phyloP scores from a whole-genome alignment of 129 eudicot species.

The Gnaphalium uliginosum region DNA sequence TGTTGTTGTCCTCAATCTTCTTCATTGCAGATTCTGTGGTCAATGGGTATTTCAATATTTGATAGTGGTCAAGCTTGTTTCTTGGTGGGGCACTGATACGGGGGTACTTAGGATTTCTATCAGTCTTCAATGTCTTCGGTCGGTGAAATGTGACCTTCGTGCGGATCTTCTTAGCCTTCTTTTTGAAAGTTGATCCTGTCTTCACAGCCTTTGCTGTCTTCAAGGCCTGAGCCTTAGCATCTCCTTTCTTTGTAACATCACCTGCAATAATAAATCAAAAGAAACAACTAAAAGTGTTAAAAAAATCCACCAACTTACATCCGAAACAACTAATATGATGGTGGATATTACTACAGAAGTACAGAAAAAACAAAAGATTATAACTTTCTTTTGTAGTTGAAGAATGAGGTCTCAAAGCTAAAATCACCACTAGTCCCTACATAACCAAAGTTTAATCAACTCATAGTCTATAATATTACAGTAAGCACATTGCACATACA shows the following conservation, averaged over 20 bases:
- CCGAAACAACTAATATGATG: too few relatives aligned
- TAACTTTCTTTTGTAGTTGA: too few relatives aligned
- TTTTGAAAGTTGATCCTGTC: slow-evolving; percentile 60
- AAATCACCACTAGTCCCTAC: too few relatives aligned
- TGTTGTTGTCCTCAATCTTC: slow-evolving; percentile 71
- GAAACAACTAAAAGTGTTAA: background rate
- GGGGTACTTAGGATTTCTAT: slow-evolving; percentile 67
- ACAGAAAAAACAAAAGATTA: too few relatives aligned
- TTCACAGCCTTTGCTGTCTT: slow-evolving; percentile 73
- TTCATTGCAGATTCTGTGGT: slow-evolving; percentile 79
- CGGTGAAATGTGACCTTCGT: slow-evolving; percentile 66
- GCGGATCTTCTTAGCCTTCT: slow-evolving; percentile 71
- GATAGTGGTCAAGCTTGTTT: slow-evolving; percentile 73
- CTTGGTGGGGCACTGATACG: slow-evolving; percentile 71
- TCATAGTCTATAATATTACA: too few relatives aligned
- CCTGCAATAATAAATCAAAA: slow-evolving; percentile 18
- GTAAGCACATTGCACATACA: too few relatives aligned
- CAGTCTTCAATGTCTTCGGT: slow-evolving; percentile 62
- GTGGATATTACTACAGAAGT: too few relatives aligned
- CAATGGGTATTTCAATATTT: slow-evolving; percentile 60
- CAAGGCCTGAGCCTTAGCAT: slow-evolving; percentile 64
- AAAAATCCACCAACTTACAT: background rate
- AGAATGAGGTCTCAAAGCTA: too few relatives aligned
- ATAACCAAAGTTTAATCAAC: too few relatives aligned
- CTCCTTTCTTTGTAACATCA: slow-evolving; percentile 50